A percentile compares a stretch with the other conserved stretches of the same genome.
Conservation (phyloP, 2,329 filamentous ascomycete genomes). For the Aspergillus bombycis region DNA sequence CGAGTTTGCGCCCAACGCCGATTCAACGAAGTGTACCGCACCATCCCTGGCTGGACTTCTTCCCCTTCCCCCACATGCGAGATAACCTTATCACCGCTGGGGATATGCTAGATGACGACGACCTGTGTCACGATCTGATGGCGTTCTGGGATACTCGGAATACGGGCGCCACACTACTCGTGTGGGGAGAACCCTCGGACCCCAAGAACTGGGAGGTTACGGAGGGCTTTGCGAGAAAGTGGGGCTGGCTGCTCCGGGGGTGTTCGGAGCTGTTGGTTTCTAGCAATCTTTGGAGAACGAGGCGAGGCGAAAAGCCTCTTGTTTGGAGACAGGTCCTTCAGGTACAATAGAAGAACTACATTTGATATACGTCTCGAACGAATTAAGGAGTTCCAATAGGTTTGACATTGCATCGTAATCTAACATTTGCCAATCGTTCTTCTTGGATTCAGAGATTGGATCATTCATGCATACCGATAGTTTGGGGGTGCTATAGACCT, state of each 20-base stretch:
- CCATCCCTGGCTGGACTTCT: constrained; percentile 44
- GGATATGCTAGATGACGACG: constrained; percentile 19
- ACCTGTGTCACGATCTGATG: constrained; percentile 43
- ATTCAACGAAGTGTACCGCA: constrained; percentile 42
- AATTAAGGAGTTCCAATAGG: neutral
- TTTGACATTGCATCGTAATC: neutral
- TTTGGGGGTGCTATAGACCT: neutral
- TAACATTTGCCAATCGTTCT: neutral
- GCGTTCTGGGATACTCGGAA: constrained; percentile 32
- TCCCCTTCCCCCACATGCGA: constrained; percentile 38
- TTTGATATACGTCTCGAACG: neutral
- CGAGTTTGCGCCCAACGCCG: constrained; percentile 38
- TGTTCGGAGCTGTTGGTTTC: constrained; percentile 29
- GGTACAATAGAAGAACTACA: neutral
- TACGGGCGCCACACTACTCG: constrained; percentile 37
- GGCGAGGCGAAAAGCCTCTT: constrained; percentile 28
- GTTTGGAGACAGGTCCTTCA: constrained; percentile 17
- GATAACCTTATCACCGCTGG: constrained; percentile 42
- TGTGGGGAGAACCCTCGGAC: constrained; percentile 55
- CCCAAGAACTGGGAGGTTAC: constrained; percentile 53
- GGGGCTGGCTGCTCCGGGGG: constrained; percentile 37
- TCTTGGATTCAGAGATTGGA: neutral
- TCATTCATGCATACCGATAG: neutral
- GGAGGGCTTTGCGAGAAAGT: constrained; percentile 50
- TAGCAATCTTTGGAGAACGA: constrained; percentile 31